Percentiles rank a stretch among this genome's conserved stretches.
These are phyloP conservation scores for Saccharomycopsis sp. DNA, from an alignment of 805 yeast genomes.

Conservation along the genomic window DNA sequence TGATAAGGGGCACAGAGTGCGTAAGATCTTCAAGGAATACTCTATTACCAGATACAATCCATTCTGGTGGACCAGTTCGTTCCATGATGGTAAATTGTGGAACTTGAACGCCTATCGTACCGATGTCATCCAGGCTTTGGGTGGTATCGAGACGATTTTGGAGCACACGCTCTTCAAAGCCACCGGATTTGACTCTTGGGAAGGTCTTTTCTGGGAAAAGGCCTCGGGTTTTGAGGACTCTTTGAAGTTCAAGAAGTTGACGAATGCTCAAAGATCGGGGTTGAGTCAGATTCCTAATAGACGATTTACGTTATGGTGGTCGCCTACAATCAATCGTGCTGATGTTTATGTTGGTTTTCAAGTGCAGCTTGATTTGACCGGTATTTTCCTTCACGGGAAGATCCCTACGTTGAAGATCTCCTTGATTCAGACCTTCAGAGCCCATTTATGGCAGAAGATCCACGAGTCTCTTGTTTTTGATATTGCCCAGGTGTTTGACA, in stretches of 20 bases:
- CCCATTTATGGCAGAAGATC: constrained; percentile 98
- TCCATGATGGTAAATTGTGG: constrained; percentile 96
- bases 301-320: constrained; percentile 98
- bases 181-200: constrained; percentile 98
- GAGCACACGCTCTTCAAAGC: constrained; percentile 95
- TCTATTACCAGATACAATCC: constrained; percentile 72
- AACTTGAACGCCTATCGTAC: constrained; percentile 86
- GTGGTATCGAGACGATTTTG: constrained; percentile 92
- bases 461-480: constrained; percentile 95
- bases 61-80: constrained; percentile 93
- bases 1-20: constrained; percentile 86
- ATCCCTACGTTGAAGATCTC: constrained; percentile 96
- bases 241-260: constrained; percentile 85
- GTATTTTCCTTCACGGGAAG: constrained; percentile 94
- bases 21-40: constrained; percentile 72
- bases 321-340: constrained; percentile 97
- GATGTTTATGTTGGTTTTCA: constrained; percentile 96
- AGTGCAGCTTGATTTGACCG: constrained; percentile 93
- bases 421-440: constrained; percentile 90
- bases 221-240: constrained; percentile 97
- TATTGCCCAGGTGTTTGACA: constrained; percentile 84
- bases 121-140: constrained; percentile 94
- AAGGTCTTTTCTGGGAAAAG: constrained; percentile 97
- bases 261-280: constrained; percentile 97
- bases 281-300: constrained; percentile 96